Evolutionary conservation across 1,139 yeast species (phyloP).

Genomic region (Geotrichum reessii): DNA sequence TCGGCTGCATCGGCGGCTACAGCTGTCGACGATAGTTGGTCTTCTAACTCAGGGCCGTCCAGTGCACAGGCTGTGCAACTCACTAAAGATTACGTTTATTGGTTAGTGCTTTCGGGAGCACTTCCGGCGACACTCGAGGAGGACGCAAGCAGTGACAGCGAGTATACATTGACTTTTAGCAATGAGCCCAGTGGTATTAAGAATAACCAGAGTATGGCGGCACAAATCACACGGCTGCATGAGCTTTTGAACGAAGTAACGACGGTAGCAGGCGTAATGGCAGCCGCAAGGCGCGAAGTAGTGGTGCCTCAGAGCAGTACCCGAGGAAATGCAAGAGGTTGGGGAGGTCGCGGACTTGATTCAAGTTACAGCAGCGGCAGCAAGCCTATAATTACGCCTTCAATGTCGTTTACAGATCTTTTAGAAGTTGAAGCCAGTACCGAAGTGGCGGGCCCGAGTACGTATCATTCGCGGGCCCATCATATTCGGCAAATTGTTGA

Average conservation of each 20-base stretch:
- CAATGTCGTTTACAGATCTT: background rate
- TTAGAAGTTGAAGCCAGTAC: background rate
- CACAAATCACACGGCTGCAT: conserved; percentile 6
- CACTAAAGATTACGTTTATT: conserved; percentile 11
- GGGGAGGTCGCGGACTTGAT: background rate
- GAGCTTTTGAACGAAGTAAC: conserved; percentile 6
- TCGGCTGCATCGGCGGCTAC: background rate
- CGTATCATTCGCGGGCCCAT: background rate
- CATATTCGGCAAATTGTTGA: conserved; percentile 6
- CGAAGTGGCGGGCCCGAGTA: background rate
- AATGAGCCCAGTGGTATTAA: background rate
- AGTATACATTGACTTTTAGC: conserved; percentile 6
- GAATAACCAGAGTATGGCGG: conserved; percentile 7
- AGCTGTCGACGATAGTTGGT: conserved; percentile 10
- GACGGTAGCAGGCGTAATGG: conserved; percentile 5
- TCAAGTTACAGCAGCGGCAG: background rate
- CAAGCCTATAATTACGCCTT: background rate
- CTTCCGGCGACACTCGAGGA: conserved; percentile 12
- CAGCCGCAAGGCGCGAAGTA: conserved; percentile 4
- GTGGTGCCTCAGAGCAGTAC: background rate
- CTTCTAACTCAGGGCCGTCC: conserved; percentile 6
- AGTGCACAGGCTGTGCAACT: background rate
- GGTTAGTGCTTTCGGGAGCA: conserved; percentile 5
- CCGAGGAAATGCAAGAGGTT: background rate
- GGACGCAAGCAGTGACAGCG: background rate